A percentile compares a stretch with the other conserved stretches of the same genome.
Evolutionary conservation across 495 filamentous ascomycete species (phyloP).

Genomic region (Niebla homalea): DNA sequence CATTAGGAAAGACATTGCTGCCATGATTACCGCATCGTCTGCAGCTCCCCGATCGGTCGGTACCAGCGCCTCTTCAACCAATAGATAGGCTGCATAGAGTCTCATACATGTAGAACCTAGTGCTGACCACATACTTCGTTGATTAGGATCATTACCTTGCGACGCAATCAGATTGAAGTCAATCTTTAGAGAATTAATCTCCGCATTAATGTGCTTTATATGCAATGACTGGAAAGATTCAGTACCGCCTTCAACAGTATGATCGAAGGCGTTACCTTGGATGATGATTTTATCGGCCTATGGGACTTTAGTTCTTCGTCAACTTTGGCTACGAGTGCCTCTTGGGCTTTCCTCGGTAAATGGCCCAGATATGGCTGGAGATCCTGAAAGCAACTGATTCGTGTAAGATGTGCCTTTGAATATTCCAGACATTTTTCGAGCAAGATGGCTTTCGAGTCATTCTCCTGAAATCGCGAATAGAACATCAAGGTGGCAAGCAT

Average conservation of each 20-base stretch:
- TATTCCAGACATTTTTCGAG: constrained; percentile 34
- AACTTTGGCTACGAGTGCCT: constrained; percentile 22
- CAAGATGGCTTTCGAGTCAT: constrained; percentile 19
- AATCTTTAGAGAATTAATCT: constrained; percentile 43
- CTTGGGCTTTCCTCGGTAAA: constrained; percentile 25
- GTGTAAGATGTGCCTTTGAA: constrained; percentile 34
- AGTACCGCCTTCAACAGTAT: constrained; percentile 3
- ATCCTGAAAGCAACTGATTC: constrained; percentile 43
- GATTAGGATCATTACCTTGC: constrained; percentile 19
- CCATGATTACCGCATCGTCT: constrained; percentile 43
- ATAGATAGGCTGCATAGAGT: constrained; percentile 26
- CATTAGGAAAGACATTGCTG: constrained; percentile 40
- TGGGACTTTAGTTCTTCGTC: neutral
- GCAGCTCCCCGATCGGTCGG: constrained; percentile 42
- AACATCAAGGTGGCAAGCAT: constrained; percentile 23
- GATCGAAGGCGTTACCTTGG: neutral
- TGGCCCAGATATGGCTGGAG: constrained; percentile 31
- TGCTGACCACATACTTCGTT: constrained; percentile 25
- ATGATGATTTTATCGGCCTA: neutral
- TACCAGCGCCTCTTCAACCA: constrained; percentile 19
- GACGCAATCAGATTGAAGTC: constrained; percentile 41
- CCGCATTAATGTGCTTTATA: constrained; percentile 19
- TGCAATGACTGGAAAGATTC: neutral
- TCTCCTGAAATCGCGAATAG: neutral
- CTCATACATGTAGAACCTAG: constrained; percentile 36